Evolutionary conservation across 2,329 filamentous ascomycete genomes (phyloP), one percentile per base, ranked within the genome.

Genomic region (Phoma herbarum): DNA sequence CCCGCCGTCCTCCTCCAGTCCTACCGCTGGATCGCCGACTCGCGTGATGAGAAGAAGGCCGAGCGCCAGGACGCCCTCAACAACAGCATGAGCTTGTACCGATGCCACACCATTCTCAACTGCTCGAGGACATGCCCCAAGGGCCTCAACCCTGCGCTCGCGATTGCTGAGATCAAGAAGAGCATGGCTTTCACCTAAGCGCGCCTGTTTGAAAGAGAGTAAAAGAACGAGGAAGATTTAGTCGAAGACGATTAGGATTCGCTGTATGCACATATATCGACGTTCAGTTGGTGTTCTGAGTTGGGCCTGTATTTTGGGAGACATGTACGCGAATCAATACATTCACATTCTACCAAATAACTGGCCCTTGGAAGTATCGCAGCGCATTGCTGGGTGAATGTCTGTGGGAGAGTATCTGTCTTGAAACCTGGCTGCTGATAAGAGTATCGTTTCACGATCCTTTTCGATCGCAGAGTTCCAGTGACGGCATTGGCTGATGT

Each of bases 101-200:
- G 95, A 75, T 99, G 95, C 86, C 95, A 99, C 85, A 99, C 95
- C 65, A 99, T 99, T 77, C 88, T 99, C 72, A 99, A 99, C 87
- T 99, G 94, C 88, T 94, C 93, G 68, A 86, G 92, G 80, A 97
- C 94, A 55, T 99, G 95, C 81, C 95, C 95, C 77, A 99, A 99
- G 91, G 95, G 95, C 44, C 82, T 99, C 71, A 99, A 99, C 85
- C 95, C 95, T 20, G 95, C 92, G 66, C 85, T 92, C 77, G 95
- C 95, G 18, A 96, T 99, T 82, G 93, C 93, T 52, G 91, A 97
- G 85, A 97, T 97, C 80, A 98, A 98, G 91, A 97, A 97, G 90
- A 87, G 89, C 82, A 90, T 98, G 91, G 88, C 93, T 57, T 82
- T 84, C 57, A 74, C 75, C 31, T 77, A 65, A 63, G 58, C 20